Conservation (phyloP, 257 asterid species). For the Solanum verrucosum region DNA sequence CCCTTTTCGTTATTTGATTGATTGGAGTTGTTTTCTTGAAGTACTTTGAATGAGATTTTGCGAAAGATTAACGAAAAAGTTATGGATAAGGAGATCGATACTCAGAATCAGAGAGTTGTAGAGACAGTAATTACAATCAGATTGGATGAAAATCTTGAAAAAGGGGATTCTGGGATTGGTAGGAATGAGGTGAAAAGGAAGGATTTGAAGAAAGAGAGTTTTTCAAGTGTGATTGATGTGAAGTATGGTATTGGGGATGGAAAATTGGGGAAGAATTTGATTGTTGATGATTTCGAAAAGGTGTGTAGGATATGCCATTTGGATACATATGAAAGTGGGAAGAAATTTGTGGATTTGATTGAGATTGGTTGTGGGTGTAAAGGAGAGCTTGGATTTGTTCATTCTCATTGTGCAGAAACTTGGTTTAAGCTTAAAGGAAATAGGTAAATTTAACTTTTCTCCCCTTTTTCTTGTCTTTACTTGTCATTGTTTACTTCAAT, state of each 20-base stretch:
- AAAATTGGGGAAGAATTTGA: background rate
- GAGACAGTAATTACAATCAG: background rate
- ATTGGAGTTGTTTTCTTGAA: background rate
- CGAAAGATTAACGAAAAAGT: background rate
- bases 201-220: background rate
- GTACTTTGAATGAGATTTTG: background rate
- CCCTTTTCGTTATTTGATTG: background rate
- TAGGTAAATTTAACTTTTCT: conserved; percentile 22
- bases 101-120: background rate
- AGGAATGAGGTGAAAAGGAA: background rate
- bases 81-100: background rate
- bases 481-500: background rate
- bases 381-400: conserved; percentile 84
- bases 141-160: background rate
- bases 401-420: conserved; percentile 59
- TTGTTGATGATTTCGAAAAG: conserved; percentile 7
- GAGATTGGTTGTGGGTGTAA: conserved; percentile 91
- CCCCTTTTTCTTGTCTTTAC: background rate
- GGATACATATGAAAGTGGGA: conserved; percentile 37
- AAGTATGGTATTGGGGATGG: background rate
- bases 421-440: conserved; percentile 72
- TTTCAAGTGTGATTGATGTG: conserved; percentile 29
- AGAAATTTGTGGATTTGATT: conserved; percentile 29
- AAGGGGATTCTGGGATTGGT: background rate
- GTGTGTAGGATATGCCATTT: conserved; percentile 73